Percentiles rank a stretch among this genome's conserved stretches.
phyloP scores from a whole-genome alignment of 306 rosid species.

The Cucurbita ficifolia region DNA sequence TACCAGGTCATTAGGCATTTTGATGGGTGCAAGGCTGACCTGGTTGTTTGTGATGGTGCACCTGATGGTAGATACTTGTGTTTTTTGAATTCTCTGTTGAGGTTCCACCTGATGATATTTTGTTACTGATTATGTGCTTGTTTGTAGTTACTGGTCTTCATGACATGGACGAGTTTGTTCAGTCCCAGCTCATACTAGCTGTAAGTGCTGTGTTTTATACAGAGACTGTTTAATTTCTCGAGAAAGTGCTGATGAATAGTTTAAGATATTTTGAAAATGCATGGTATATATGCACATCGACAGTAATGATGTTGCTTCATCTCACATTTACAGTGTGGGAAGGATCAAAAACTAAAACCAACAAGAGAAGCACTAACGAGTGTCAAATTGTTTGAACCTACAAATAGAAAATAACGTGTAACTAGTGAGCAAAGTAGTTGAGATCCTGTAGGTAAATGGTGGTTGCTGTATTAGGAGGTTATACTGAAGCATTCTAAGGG shows the following conservation, averaged over 20 bases:
- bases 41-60: conserved; percentile 98
- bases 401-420: background rate
- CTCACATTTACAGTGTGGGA: background rate
- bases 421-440: background rate
- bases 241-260: background rate
- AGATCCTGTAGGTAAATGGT: background rate
- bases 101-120: background rate
- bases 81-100: conserved; percentile 4
- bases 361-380: background rate
- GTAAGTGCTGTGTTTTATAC: conserved; percentile 29
- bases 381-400: background rate
- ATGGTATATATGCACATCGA: background rate
- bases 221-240: background rate
- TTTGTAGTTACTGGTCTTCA: conserved; percentile 93
- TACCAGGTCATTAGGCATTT: conserved; percentile 87
- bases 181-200: conserved; percentile 90
- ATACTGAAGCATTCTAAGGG: background rate
- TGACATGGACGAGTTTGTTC: conserved; percentile 99
- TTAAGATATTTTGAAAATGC: background rate
- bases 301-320: background rate
- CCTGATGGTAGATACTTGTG: conserved; percentile 60
- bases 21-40: conserved; percentile 97
- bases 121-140: conserved; percentile 1
- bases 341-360: background rate
- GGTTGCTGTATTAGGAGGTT: background rate